phyloP scores from a whole-genome alignment of 2,329 filamentous ascomycete species.

The Triangularia verruculosa region DNA sequence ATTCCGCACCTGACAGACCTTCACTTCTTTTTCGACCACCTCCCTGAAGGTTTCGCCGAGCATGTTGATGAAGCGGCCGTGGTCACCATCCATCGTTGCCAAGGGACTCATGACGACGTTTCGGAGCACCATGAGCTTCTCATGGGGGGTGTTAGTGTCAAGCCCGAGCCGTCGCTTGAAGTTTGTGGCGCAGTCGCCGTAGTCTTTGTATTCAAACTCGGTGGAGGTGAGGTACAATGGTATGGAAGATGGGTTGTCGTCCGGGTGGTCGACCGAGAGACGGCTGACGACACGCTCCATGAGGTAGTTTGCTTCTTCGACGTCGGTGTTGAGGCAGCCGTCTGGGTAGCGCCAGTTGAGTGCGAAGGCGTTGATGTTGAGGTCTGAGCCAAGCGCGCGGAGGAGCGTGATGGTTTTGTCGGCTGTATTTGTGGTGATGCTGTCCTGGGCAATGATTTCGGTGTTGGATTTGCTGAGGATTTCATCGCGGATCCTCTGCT shows the following conservation, averaged over 20 bases:
- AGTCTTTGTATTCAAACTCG: conserved; percentile 38
- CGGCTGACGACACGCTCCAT: conserved; percentile 43
- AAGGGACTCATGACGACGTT: conserved; percentile 47
- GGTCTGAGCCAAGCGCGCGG: conserved; percentile 42
- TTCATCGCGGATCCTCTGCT: conserved; percentile 37
- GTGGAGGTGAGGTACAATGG: conserved; percentile 46
- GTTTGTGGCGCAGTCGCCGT: conserved; percentile 39
- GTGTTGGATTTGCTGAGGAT: conserved; percentile 39
- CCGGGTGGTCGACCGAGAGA: conserved; percentile 40
- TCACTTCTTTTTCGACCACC: conserved; percentile 31
- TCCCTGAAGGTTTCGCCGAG: conserved; percentile 35
- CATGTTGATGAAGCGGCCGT: conserved; percentile 37
- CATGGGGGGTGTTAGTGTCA: conserved; percentile 29
- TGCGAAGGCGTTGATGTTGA: conserved; percentile 46
- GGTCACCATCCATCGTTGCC: conserved; percentile 38
- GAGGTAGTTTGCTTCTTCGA: conserved; percentile 48
- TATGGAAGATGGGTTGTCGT: conserved; percentile 39
- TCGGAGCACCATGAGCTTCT: conserved; percentile 41
- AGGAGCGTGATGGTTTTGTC: conserved; percentile 39
- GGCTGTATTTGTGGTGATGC: conserved; percentile 25
- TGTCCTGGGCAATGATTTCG: conserved; percentile 34
- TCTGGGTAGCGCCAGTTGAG: conserved; percentile 42
- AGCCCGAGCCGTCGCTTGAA: conserved; percentile 43
- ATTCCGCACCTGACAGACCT: conserved; percentile 36
- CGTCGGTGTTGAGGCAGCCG: conserved; percentile 40